These are phyloP conservation scores for Pythium grandisporangium DNA, from an alignment of 352 stramenopile genomes.

Conservation along the genomic window DNA sequence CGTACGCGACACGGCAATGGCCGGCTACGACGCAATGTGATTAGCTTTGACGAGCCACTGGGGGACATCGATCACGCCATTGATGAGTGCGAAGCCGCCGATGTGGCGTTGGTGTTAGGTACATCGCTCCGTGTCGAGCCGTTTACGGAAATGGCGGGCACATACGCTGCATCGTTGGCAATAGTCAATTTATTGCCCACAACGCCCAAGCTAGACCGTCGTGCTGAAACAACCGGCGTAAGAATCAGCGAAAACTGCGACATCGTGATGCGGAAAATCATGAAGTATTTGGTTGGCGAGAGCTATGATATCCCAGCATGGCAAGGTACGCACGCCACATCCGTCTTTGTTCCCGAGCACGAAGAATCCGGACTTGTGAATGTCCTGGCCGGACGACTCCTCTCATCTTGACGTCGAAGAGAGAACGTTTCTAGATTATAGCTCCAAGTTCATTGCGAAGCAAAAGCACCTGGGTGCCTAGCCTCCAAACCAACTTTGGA, in stretches of 20 bases:
- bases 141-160: conserved; percentile 75
- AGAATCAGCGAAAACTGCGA: conserved; percentile 68
- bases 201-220: conserved; percentile 57
- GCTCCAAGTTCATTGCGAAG: too few relatives aligned
- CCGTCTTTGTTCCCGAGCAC: conserved; percentile 60
- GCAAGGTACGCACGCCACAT: conserved; percentile 41
- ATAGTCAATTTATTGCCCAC: conserved; percentile 76
- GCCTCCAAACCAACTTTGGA: too few relatives aligned
- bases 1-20: conserved; percentile 73
- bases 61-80: conserved; percentile 74
- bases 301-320: conserved; percentile 52
- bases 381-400: conserved; percentile 49
- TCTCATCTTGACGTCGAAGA: conserved; percentile 19
- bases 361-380: conserved; percentile 72
- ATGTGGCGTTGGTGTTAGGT: conserved; percentile 69
- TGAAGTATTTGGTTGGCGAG: conserved; percentile 56
- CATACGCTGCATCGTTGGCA: conserved; percentile 56
- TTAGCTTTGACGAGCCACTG: conserved; percentile 73
- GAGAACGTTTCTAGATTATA: background rate
- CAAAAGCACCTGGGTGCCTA: too few relatives aligned
- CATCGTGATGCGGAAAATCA: conserved; percentile 62
- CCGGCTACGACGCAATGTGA: conserved; percentile 62
- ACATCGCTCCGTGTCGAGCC: conserved; percentile 71
- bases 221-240: conserved; percentile 54
- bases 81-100: conserved; percentile 65